phyloP scores from a whole-genome alignment of 805 yeast genomes.

The Ogataea glucozyma region DNA sequence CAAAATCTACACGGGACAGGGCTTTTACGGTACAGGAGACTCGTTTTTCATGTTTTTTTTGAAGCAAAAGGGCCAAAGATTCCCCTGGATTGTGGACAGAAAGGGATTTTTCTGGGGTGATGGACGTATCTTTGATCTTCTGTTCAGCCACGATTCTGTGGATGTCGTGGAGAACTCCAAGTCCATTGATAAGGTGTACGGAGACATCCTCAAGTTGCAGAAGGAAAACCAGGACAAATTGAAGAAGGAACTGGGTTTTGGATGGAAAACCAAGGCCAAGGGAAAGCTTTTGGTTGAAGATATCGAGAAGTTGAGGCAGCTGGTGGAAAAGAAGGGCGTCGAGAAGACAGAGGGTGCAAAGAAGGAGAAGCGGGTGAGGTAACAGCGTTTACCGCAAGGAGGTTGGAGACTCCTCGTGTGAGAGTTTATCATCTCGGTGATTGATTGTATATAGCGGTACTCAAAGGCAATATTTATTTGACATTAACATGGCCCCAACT shows the following conservation, averaged over 20 bases:
- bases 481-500: too few relatives aligned
- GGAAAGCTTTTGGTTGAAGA: conserved; percentile 47
- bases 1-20: conserved; percentile 83
- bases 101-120: conserved; percentile 93
- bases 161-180: conserved; percentile 64
- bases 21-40: conserved; percentile 82
- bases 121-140: conserved; percentile 77
- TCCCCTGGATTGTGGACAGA: conserved; percentile 80
- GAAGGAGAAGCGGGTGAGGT: conserved; percentile 1
- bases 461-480: too few relatives aligned
- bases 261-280: conserved; percentile 56
- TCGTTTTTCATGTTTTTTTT: conserved; percentile 72
- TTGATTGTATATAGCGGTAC: too few relatives aligned
- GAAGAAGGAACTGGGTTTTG: conserved; percentile 56
- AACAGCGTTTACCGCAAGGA: too few relatives aligned
- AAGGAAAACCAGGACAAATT: conserved; percentile 51
- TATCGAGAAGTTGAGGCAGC: conserved; percentile 32
- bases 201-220: conserved; percentile 38
- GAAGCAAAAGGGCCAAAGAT: conserved; percentile 53
- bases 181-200: conserved; percentile 33
- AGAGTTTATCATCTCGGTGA: too few relatives aligned
- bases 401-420: too few relatives aligned
- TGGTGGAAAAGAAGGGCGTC: conserved; percentile 13
- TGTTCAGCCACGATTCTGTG: conserved; percentile 80
- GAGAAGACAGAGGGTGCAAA: not conserved